Base-by-base conservation (phyloP, 306 rosid species). In the Trichosanthes truncata region DNA sequence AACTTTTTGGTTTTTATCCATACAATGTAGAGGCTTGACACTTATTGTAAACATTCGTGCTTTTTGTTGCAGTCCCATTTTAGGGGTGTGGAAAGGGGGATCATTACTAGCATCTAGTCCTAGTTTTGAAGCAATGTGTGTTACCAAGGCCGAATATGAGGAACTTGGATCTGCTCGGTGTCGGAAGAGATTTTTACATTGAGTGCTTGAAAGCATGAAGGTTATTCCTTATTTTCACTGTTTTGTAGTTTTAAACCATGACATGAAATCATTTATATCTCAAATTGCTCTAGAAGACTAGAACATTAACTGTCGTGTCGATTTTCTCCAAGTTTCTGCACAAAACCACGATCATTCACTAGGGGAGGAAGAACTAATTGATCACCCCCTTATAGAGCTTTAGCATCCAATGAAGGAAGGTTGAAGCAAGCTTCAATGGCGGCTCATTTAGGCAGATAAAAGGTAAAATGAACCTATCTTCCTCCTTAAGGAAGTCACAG, bases 121-220 rank as follows among this genome's bases (percentile, higher is more conserved):
- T 6, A 94, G 93, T 85, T 95, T 89, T 74, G 97, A 92, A 82
- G 86, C 93, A 43, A 90, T 92, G 98, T 92, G 97, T 59, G 98
- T 95, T 74, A 95, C 96, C 79, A 95, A 95, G 89, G 85, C 96
- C 4, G 98, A 95, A 78, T 95, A 95, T 52, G 98, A 95, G 90
- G 98, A 92, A 84, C 97, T 87, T 55, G 98, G 98, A 80, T 95
- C 98, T 71, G 97, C 96, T 78, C 90, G 97, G 56, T 95, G 98
- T 85, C 93, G 96, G 75, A 89, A 82, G 87, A 86, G 98, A 86
- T 92, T 92, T 84, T 88, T 90, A 77, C 91, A 86, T 79, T 89
- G 82, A 91, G 82, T 53, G 38, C 69, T 49, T 48, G 26, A 17
- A 17, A 60, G 33, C 66, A 52, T 63, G 55, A 68, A 73, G 81